phyloP scores from a whole-genome alignment of 192 early-diverging fungal genomes.

The Haplosporangium gracile region DNA sequence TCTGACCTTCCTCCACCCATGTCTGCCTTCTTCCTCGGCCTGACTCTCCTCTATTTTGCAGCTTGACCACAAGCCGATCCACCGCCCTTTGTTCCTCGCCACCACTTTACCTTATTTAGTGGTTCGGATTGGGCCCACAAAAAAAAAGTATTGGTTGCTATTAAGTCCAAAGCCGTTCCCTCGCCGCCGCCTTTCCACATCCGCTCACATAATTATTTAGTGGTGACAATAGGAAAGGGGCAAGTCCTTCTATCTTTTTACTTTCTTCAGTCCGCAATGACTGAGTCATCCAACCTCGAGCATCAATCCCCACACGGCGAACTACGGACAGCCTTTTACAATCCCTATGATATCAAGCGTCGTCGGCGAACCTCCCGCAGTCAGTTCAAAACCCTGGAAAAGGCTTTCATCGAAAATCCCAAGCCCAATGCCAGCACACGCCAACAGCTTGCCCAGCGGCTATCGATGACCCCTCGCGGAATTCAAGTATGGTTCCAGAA shows the following conservation, averaged over 20 bases:
- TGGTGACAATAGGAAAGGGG: neutral
- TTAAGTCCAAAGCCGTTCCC: neutral
- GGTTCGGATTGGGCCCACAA: neutral
- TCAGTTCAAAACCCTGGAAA: constrained; percentile 79
- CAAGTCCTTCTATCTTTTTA: neutral
- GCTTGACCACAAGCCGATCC: neutral
- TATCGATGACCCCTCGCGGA: constrained; percentile 79
- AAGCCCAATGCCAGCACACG: constrained; percentile 78
- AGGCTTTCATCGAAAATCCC: constrained; percentile 74
- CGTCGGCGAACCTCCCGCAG: constrained; percentile 78
- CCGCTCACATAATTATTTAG: neutral
- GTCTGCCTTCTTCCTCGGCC: neutral
- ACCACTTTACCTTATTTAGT: neutral
- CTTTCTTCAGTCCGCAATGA: neutral
- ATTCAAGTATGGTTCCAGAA: constrained; percentile 93
- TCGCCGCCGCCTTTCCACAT: neutral
- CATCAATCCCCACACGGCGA: constrained; percentile 59
- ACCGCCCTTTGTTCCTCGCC: neutral
- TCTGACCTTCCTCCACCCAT: neutral
- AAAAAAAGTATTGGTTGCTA: neutral
- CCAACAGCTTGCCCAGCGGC: constrained; percentile 66
- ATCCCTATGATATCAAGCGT: constrained; percentile 84
- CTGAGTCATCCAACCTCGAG: constrained; percentile 11
- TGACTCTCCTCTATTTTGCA: neutral
- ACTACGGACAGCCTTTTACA: constrained; percentile 78